Base-by-base conservation (phyloP, 2,329 filamentous ascomycete species). In the Pseudogymnoascus sp. region DNA sequence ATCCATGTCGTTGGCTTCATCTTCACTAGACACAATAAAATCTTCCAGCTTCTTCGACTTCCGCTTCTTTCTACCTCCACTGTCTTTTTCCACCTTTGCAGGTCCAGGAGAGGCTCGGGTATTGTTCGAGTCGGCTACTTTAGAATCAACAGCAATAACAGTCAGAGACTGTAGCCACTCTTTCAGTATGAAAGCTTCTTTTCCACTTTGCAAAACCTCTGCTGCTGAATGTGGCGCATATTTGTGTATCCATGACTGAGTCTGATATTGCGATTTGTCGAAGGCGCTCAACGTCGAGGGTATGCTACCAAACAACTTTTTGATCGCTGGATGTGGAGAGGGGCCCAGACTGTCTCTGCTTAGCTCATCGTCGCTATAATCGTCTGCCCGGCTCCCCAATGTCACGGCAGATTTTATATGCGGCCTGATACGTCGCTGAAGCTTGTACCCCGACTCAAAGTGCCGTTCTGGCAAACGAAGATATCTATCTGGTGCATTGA, bases 81-180 rank as follows among this genome's bases (percentile, higher is more conserved):
- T 64, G 20, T 77, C 69, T 62, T 64, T 63, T 70, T 77, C 68
- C 67, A 72, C 20, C 68, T 66, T 33, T 64, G 63, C 60, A 30
- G 58, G 18, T 14, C 62, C 22, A 58, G 62, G 64, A 38, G 64
- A 58, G 43, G 57, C 25, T 12, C 65, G 47, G 35, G 65, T 60
- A 57, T 65, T 65, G 57, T 60, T 62, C 50, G 61, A 39, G 57
- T 68, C 72, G 41, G 62, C 63, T 66, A 73, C 68, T 1, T 85
- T 84, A 0, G 83, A 87, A 62, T 89, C 86, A 0, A 97, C 88
- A 4, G 90, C 81, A 64, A 88, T 84, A 0, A 99, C 86, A 62
- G 85, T 88, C 50, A 96, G 79, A 35, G 81, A 85, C 62, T 84
- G 80, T 6, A 99, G 77, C 94, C 94, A 99, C 63, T 93, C 84